These are phyloP conservation scores for Neolentinus lepideus DNA, from an alignment of 1,284 basidiomycete species.

Conservation along the genomic window DNA sequence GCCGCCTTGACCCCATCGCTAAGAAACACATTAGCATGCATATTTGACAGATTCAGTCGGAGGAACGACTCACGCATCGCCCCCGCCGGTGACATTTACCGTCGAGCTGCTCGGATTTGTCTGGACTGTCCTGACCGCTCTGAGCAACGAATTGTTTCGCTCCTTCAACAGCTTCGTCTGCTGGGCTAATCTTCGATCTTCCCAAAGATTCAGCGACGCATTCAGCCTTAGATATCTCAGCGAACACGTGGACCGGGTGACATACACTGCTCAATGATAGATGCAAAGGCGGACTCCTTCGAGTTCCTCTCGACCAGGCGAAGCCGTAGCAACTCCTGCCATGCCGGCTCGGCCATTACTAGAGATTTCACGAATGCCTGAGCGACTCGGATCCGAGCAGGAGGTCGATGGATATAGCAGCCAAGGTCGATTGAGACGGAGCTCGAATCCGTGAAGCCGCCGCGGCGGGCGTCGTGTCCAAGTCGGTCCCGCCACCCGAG, in stretches of 20 bases:
- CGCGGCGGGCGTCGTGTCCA: neutral
- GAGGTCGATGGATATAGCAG: neutral
- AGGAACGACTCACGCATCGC: conserved; percentile 56
- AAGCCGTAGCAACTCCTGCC: conserved; percentile 73
- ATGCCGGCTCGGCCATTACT: conserved; percentile 69
- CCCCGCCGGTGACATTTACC: conserved; percentile 54
- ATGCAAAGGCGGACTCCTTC: conserved; percentile 68
- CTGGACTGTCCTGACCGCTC: conserved; percentile 68
- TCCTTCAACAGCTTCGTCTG: conserved; percentile 86
- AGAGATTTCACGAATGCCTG: conserved; percentile 1
- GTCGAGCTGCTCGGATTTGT: conserved; percentile 58
- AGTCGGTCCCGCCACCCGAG: neutral
- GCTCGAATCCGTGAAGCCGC: neutral
- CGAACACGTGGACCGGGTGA: neutral
- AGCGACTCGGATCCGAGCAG: neutral
- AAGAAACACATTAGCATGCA: conserved; percentile 7
- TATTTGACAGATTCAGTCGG: conserved; percentile 6
- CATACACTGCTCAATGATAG: conserved; percentile 87
- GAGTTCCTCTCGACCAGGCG: conserved; percentile 74
- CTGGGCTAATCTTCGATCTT: conserved; percentile 85
- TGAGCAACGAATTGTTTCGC: conserved; percentile 78
- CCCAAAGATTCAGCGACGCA: conserved; percentile 14
- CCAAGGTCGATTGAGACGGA: conserved; percentile 1
- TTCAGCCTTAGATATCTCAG: neutral
- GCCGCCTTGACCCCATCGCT: conserved; percentile 82